phyloP scores from a whole-genome alignment of 805 yeast genomes.

The Yarrowia sp. region DNA sequence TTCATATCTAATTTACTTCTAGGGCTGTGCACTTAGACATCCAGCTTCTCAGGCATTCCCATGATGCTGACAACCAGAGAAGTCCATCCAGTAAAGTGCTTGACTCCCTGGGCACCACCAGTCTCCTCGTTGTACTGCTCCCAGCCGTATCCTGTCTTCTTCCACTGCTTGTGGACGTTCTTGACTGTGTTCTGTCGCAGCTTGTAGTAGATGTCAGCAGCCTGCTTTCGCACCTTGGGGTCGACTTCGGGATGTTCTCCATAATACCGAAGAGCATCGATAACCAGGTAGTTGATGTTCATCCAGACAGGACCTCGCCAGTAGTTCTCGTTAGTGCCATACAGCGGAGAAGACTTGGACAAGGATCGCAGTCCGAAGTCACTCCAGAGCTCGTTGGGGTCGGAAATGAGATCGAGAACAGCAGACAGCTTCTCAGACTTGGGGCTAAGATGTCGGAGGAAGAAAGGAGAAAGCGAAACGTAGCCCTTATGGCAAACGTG shows the following conservation, averaged over 20 bases:
- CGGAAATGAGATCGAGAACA: conserved; percentile 55
- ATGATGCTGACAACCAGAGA: conserved; percentile 74
- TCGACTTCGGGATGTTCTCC: conserved; percentile 36
- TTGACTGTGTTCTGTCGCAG: conserved; percentile 65
- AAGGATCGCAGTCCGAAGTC: conserved; percentile 77
- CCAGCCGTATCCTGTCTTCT: conserved; percentile 75
- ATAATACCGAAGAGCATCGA: conserved; percentile 68
- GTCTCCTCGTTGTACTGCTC: conserved; percentile 80
- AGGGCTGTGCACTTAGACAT: not conserved
- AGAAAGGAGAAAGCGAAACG: conserved; percentile 79
- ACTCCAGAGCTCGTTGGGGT: conserved; percentile 74
- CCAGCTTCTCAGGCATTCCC: conserved; percentile 63
- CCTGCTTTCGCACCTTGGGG: conserved; percentile 40
- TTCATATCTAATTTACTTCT: not conserved
- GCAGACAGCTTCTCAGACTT: conserved; percentile 48
- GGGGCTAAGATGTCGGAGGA: conserved; percentile 59
- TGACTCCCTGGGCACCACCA: conserved; percentile 77
- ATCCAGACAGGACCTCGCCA: conserved; percentile 97
- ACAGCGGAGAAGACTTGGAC: conserved; percentile 60
- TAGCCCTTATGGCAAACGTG: conserved; percentile 89
- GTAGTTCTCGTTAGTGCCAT: conserved; percentile 81
- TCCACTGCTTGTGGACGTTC: conserved; percentile 69
- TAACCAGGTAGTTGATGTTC: conserved; percentile 77
- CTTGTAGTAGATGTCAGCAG: conserved; percentile 50
- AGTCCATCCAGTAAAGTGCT: conserved; percentile 94